Conservation (phyloP, 2,329 filamentous ascomycete genomes). For the Fusarium torreyae region DNA sequence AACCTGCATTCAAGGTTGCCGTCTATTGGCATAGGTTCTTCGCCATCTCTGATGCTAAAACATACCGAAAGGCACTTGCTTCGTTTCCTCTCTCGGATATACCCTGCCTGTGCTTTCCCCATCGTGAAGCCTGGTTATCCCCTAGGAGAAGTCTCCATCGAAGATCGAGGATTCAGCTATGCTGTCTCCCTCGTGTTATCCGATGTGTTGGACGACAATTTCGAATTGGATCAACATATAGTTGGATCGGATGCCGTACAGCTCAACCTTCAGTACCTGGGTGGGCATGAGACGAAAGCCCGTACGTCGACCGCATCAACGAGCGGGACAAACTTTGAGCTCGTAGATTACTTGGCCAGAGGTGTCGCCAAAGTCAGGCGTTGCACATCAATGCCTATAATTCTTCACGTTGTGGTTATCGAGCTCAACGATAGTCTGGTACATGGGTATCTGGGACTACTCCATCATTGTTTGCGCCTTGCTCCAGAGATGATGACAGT, state of each 20-base stretch:
- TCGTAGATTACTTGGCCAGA: slow-evolving; percentile 68
- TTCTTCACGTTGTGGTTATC: slow-evolving; percentile 61
- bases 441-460: slow-evolving; percentile 66
- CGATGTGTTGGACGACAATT: slow-evolving; percentile 64
- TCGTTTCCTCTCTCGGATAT: slow-evolving; percentile 75
- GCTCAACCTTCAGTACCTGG: slow-evolving; percentile 61
- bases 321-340: slow-evolving; percentile 41
- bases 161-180: slow-evolving; percentile 75
- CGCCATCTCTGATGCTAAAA: slow-evolving; percentile 77
- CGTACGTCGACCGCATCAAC: slow-evolving; percentile 6
- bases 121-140: slow-evolving; percentile 76
- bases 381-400: slow-evolving; percentile 72
- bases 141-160: slow-evolving; percentile 72
- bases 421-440: slow-evolving; percentile 30
- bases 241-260: slow-evolving; percentile 77
- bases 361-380: slow-evolving; percentile 72
- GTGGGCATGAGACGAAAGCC: slow-evolving; percentile 15
- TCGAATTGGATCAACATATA: slow-evolving; percentile 75
- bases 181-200: slow-evolving; percentile 74
- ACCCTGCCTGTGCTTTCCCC: slow-evolving; percentile 66
- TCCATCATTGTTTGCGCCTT: slow-evolving; percentile 72
- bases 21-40: slow-evolving; percentile 52
- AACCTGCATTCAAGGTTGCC: slow-evolving; percentile 41
- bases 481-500: slow-evolving; percentile 74
- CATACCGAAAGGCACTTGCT: slow-evolving; percentile 77